Evolutionary conservation across 345 rosid species (phyloP).

Genomic region (Punica granatum): DNA sequence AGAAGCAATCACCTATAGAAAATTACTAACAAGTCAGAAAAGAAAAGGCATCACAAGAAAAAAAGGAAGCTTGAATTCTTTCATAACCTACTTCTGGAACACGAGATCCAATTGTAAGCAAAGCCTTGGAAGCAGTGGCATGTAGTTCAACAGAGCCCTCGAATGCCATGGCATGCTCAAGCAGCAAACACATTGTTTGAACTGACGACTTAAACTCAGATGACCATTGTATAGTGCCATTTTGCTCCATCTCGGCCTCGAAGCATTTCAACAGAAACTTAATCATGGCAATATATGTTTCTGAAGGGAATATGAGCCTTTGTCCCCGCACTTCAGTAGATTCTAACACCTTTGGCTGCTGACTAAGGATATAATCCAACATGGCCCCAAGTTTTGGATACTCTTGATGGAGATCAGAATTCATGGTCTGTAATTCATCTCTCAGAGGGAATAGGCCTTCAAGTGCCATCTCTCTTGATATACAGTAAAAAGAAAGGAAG

Average conservation of each 20-base stretch:
- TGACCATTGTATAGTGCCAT: constrained; percentile 41
- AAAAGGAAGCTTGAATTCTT: constrained; percentile 1
- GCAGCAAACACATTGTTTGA: constrained; percentile 56
- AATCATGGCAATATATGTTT: constrained; percentile 66
- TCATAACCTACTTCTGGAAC: constrained; percentile 59
- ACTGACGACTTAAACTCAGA: constrained; percentile 56
- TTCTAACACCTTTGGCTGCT: constrained; percentile 62
- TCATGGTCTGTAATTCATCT: constrained; percentile 33
- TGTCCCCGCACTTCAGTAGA: constrained; percentile 65
- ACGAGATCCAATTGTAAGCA: constrained; percentile 65
- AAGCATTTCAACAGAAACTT: constrained; percentile 78
- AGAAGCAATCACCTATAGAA: constrained; percentile 57
- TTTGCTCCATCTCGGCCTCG: constrained; percentile 59
- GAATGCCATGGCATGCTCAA: constrained; percentile 82
- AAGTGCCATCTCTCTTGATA: constrained; percentile 72
- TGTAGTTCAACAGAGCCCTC: constrained; percentile 86
- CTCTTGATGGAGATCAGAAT: constrained; percentile 35
- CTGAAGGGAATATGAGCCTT: constrained; percentile 70
- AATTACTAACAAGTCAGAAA: neutral
- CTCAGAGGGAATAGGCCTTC: constrained; percentile 70
- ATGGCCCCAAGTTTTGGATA: constrained; percentile 69
- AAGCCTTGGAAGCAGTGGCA: constrained; percentile 69
- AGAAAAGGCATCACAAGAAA: constrained; percentile 3
- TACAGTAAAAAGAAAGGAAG: constrained; percentile 9
- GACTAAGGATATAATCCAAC: constrained; percentile 67